Evolutionary conservation across 768 basidiomycete genomes (phyloP), one percentile per base, ranked within the genome.

Genomic region (Psilocybe sp.): DNA sequence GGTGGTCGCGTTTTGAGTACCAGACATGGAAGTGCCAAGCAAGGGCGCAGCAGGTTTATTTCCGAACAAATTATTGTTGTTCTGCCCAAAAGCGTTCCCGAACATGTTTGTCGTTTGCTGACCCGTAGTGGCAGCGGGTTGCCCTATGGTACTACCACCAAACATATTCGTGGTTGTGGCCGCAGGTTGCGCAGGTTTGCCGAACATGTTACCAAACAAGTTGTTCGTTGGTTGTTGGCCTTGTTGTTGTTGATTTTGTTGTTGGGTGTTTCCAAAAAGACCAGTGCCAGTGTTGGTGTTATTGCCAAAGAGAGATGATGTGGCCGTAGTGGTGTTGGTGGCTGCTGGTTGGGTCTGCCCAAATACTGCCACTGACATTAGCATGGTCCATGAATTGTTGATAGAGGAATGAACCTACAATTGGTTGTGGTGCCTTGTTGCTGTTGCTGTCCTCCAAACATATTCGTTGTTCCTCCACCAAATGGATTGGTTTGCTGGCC

Each of bases 81-180:
- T 69, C 18, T 83, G 79, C 13, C 75, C 76, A 16, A 81, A 64
- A 6, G 75, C 63, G 47, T 68, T 74, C 23, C 84, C 84, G 51
- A 87, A 87, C 12, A 85, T 62, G 1, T 58, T 55, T 39, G 59
- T 59, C 42, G 62, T 60, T 32, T 60, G 55, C 55, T 69, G 59
- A 56, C 70, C 50, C 46, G 69, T 60, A 48, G 52, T 65, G 36
- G 54, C 55, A 41, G 71, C 61, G 33, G 58, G 61, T 53, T 81
- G 78, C 20, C 76, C 76, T 32, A 80, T 73, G 8, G 65, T 60
- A n/a, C 69, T 7, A 7, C 23, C 23, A 28, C 23, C 68, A 55
- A 80, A 78, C 33, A 74, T 42, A 31, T 67, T 61, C 19, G 67
- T 58, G 12, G 68, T 55, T 18, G 73, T 62, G 15, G 67, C 57